Evolutionary conservation across 129 eudicot species (phyloP).

Genomic region (Helichrysum umbraculigerum): DNA sequence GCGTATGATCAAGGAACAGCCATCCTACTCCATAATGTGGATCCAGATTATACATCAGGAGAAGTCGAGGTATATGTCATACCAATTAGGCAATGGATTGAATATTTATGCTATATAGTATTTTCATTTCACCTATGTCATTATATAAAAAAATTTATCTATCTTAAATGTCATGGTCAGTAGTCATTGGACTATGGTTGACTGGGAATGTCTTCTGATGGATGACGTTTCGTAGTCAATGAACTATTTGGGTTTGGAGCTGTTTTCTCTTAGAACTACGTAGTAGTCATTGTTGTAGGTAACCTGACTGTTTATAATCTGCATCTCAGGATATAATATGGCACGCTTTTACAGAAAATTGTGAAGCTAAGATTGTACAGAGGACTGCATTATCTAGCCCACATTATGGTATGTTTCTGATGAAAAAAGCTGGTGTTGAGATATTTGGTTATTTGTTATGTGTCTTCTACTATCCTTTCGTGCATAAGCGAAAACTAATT

Average conservation of each 20-base stretch:
- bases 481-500: slow-evolving; percentile 1
- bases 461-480: background rate
- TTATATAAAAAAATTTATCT: too few species aligned
- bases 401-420: slow-evolving; percentile 53
- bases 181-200: background rate
- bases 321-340: slow-evolving; percentile 65
- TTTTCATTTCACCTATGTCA: too few species aligned
- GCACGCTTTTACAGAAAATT: slow-evolving; percentile 57
- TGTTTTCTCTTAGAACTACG: background rate
- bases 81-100: background rate
- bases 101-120: too few species aligned
- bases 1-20: slow-evolving; percentile 59
- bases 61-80: slow-evolving; percentile 63
- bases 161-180: too few species aligned
- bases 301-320: slow-evolving; percentile 3
- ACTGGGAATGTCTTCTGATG: background rate
- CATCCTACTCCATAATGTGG: slow-evolving; percentile 64
- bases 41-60: slow-evolving; percentile 62
- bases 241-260: background rate
- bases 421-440: background rate
- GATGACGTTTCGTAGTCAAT: background rate
- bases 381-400: slow-evolving; percentile 55
- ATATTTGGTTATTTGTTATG: background rate
- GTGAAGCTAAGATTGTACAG: slow-evolving; percentile 71
- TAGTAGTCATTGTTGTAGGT: background rate